phyloP scores from a whole-genome alignment of 2,329 filamentous ascomycete genomes.

The Ophiostoma sp. region DNA sequence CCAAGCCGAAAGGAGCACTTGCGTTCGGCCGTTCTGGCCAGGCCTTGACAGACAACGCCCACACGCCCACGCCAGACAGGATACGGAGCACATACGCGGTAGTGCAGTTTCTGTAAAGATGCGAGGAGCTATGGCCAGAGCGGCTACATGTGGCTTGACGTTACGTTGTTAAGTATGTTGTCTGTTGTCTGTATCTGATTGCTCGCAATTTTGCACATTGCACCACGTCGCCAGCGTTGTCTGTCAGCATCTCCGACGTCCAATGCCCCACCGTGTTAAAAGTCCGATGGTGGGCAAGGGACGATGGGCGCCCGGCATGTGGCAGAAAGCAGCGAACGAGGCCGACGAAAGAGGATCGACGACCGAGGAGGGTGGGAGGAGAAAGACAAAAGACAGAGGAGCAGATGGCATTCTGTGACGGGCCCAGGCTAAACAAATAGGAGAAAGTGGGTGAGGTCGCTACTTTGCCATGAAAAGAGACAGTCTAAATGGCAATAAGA shows the following conservation, averaged over 20 bases:
- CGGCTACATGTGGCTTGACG: not conserved
- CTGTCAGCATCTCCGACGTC: not conserved
- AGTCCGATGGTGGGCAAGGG: not conserved
- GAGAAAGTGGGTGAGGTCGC: conserved; percentile 7
- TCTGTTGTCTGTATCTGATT: not conserved
- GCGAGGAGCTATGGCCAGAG: conserved; percentile 2
- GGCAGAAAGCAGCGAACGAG: not conserved
- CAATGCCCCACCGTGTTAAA: not conserved
- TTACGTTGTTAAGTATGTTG: not conserved
- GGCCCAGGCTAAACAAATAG: not conserved
- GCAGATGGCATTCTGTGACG: not conserved
- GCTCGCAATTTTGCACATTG: not conserved
- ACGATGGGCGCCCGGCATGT: not conserved
- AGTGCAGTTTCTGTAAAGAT: not conserved
- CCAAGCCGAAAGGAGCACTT: conserved; percentile 3
- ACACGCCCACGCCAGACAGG: not conserved
- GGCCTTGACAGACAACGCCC: not conserved
- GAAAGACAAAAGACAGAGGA: not conserved
- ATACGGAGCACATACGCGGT: not conserved
- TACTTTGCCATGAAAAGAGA: not conserved
- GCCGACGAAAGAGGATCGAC: not conserved
- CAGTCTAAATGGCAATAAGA: conserved; percentile 5
- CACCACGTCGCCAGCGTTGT: no score
- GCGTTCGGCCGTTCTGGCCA: conserved; percentile 11
- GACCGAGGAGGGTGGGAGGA: not conserved